These are phyloP conservation scores for Mrakia gelida DNA, from an alignment of 768 basidiomycete species.

Conservation along the genomic window DNA sequence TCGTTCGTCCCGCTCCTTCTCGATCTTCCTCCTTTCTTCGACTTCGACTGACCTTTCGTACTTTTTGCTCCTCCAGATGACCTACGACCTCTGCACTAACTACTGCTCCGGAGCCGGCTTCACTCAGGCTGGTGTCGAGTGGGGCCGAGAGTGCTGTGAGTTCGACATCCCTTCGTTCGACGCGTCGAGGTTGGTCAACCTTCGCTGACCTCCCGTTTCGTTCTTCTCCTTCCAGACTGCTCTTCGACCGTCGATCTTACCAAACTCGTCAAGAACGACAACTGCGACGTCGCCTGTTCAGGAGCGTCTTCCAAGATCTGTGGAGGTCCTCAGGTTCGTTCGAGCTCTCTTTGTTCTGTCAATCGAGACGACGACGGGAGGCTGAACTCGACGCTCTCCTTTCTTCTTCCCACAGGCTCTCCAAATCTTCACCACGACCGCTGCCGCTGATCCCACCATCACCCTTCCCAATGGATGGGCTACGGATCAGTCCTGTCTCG, in stretches of 20 bases:
- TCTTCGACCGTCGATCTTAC: constrained; percentile 4
- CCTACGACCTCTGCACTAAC: constrained; percentile 14
- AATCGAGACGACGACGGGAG: too few relatives aligned
- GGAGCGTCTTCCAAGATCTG: constrained; percentile 20
- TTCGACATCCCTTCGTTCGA: background rate
- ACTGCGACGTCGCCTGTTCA: constrained; percentile 18
- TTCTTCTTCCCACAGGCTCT: background rate
- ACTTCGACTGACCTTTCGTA: too few relatives aligned
- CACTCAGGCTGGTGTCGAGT: constrained; percentile 25
- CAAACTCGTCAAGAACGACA: background rate
- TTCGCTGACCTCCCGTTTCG: background rate
- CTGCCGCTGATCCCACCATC: background rate
- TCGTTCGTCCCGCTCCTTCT: background rate
- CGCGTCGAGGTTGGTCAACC: background rate
- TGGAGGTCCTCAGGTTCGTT: constrained; percentile 10
- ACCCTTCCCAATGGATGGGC: constrained; percentile 22
- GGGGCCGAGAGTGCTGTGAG: constrained; percentile 14
- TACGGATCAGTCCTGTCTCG: background rate
- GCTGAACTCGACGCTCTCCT: too few relatives aligned
- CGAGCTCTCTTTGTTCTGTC: too few relatives aligned
- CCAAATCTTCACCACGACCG: constrained; percentile 15
- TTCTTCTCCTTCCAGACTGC: background rate
- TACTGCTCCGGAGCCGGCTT: constrained; percentile 19
- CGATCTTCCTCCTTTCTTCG: too few relatives aligned
- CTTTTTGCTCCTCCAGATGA: background rate